Base-by-base conservation (phyloP, 2,329 filamentous ascomycete species). In the Myotisia sp. region DNA sequence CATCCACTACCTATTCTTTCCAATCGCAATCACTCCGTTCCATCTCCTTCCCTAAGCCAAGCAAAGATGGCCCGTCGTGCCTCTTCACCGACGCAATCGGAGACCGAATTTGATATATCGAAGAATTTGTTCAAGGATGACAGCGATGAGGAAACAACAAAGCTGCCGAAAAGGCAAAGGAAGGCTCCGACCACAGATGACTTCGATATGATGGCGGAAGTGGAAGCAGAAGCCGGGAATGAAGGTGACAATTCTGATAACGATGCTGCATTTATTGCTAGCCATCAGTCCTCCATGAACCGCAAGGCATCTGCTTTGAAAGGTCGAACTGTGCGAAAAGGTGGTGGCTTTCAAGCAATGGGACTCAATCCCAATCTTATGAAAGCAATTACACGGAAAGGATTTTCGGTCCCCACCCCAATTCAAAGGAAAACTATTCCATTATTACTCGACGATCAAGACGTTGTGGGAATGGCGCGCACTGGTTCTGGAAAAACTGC, bases 401-500 rank as follows among this genome's bases (percentile, higher is more conserved):
- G 90, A 10, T 98, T 94, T 59, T 84, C 80, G 1, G 83, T 95
- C 2, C 92, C 92, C 3, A 98, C 90, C 0, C 90, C 90, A 0
- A 98, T 98, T 57, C 90, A 98, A 63, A 75, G 90, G 46, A 95
- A 95, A 60, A 83, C 90, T 2, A 93, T 98, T 30, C 92, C 90
- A 3, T 66, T 95, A 36, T 75, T 98, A 36, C 67, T 95, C 47
- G 81, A 92, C 41, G 74, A 79, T 35, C 82, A 85, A 59, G 90
- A 98, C 68, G 82, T 95, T n/a, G 87, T 98, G 16, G 92, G 86
- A 45, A 98, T 98, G 90, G 90, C 90, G 5, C 71, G 92, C 45
- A 98, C 92, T n/a, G 90, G 90, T 54, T 95, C 86, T 13, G 90
- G 90, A 63, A 98, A 98, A 65, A 98, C 92, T 1, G 90, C 86